A percentile compares a stretch with the other conserved stretches of the same genome.
These are phyloP conservation scores for Sideroxylon spinosum DNA, from an alignment of 179 eudicot species.

Conservation along the genomic window DNA sequence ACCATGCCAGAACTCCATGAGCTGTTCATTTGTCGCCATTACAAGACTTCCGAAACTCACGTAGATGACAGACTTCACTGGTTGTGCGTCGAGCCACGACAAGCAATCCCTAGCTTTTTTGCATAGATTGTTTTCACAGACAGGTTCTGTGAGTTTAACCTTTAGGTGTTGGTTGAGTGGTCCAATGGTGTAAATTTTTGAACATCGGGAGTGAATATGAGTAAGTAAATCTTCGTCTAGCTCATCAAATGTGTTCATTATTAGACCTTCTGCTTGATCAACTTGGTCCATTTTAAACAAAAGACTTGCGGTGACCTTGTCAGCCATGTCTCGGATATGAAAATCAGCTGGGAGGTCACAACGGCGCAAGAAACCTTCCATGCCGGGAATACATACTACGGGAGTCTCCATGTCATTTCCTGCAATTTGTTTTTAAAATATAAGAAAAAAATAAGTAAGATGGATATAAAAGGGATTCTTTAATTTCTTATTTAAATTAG, in stretches of 20 bases:
- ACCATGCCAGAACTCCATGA: slow-evolving; percentile 20
- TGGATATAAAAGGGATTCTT: too few species aligned
- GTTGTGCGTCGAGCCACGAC: slow-evolving; percentile 15
- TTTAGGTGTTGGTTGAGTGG: slow-evolving; percentile 17
- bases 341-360: too few species aligned
- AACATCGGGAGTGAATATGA: slow-evolving; percentile 4
- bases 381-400: slow-evolving; percentile 26
- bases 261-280: slow-evolving; percentile 13
- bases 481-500: too few species aligned
- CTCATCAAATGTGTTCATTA: slow-evolving; percentile 18
- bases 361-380: slow-evolving; percentile 5
- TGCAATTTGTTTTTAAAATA: background rate
- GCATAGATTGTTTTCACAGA: slow-evolving; percentile 6
- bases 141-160: background rate
- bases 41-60: slow-evolving; percentile 18
- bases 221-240: background rate
- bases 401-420: slow-evolving; percentile 24
- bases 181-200: slow-evolving; percentile 15
- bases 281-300: background rate
- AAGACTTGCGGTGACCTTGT: slow-evolving; percentile 4
- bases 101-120: slow-evolving; percentile 11
- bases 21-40: slow-evolving; percentile 4
- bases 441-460: too few species aligned
- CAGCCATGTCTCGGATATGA: background rate
- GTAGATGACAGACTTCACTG: slow-evolving; percentile 11